Conservation (phyloP, 2,329 filamentous ascomycete species). For the Fusarium sp. region DNA sequence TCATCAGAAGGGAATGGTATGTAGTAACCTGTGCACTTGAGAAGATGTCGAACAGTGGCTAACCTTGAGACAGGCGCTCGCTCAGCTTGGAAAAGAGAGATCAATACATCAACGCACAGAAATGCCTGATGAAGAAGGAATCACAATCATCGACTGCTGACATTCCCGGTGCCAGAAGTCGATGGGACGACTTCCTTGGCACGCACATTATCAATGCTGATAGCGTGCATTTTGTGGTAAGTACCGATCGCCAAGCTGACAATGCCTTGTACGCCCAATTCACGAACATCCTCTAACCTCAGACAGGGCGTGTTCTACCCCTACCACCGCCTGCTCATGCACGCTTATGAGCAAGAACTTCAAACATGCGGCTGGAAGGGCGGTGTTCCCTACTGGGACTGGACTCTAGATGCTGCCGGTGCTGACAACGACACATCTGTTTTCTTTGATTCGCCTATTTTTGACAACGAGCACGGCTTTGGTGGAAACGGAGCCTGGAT, state of each 20-base stretch:
- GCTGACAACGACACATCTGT: slow-evolving; percentile 32
- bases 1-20: slow-evolving; percentile 32
- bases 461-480: slow-evolving; percentile 49
- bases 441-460: slow-evolving; percentile 50
- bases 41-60: accelerated
- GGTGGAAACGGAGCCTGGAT: slow-evolving; percentile 35
- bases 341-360: slow-evolving; percentile 47
- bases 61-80: slow-evolving; percentile 9
- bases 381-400: slow-evolving; percentile 47
- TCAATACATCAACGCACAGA: slow-evolving; percentile 38
- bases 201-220: slow-evolving; percentile 39
- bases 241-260: not conserved
- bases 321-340: slow-evolving; percentile 32
- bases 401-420: slow-evolving; percentile 35
- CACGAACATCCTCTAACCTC: not conserved
- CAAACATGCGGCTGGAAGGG: slow-evolving; percentile 45
- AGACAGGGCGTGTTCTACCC: slow-evolving; percentile 34
- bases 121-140: slow-evolving; percentile 36
- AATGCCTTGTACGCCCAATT: not conserved
- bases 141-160: slow-evolving; percentile 16
- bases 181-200: slow-evolving; percentile 38
- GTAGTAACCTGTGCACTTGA: accelerated
- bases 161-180: slow-evolving; percentile 26
- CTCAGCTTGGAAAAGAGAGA: slow-evolving; percentile 24
- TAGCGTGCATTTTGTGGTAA: slow-evolving; percentile 32